A percentile compares a stretch with the other conserved stretches of the same genome.
phyloP scores from a whole-genome alignment of 177 flowering plant species.

The Vitis hybrid region DNA sequence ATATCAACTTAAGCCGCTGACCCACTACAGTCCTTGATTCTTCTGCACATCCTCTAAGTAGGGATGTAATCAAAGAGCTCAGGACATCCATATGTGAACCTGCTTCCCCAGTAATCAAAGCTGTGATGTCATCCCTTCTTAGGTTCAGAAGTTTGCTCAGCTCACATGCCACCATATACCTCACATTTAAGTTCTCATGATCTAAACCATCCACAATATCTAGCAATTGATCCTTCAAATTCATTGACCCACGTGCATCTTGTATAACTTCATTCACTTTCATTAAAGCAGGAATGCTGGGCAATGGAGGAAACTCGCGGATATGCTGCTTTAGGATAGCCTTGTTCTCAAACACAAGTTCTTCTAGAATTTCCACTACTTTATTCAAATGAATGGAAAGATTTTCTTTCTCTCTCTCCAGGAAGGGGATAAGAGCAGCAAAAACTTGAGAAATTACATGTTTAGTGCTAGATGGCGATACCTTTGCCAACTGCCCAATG shows the following conservation, averaged over 20 bases:
- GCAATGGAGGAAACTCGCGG: constrained; percentile 84
- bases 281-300: constrained; percentile 60
- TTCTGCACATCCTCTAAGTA: constrained; percentile 94
- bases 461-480: constrained; percentile 86
- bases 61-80: constrained; percentile 78
- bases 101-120: constrained; percentile 61
- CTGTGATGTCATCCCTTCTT: constrained; percentile 63
- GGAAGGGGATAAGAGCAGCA: constrained; percentile 89
- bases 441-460: constrained; percentile 90
- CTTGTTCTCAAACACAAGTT: constrained; percentile 76
- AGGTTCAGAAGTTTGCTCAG: constrained; percentile 70
- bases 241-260: constrained; percentile 83
- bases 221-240: constrained; percentile 78
- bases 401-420: constrained; percentile 72
- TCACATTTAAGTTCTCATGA: constrained; percentile 95
- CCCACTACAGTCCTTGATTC: constrained; percentile 90
- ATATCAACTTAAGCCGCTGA: constrained; percentile 80
- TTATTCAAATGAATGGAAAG: constrained; percentile 57
- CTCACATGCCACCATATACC: constrained; percentile 96
- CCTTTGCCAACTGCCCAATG: constrained; percentile 59
- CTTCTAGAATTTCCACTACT: constrained; percentile 83
- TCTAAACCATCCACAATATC: constrained; percentile 82
- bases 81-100: constrained; percentile 66
- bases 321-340: constrained; percentile 65
- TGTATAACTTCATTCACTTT: constrained; percentile 78